Base-by-base conservation (phyloP, 1,284 basidiomycete species). In the Wolfiporia cocos region DNA sequence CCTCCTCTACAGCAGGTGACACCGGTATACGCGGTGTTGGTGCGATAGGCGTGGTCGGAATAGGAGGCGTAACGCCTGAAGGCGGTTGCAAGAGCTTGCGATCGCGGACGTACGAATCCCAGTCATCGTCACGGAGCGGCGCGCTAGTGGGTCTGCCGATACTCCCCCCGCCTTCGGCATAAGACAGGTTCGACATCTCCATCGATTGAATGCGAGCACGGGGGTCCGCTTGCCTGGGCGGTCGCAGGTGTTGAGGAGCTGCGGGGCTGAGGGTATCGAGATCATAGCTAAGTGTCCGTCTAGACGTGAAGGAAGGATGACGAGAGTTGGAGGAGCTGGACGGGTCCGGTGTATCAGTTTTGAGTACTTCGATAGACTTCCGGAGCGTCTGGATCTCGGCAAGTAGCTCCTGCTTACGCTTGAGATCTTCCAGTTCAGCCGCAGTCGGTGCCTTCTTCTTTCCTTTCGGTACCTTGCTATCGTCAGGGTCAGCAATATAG, bases 21-120 rank as follows among this genome's bases (percentile, higher is more conserved):
- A 88, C 71, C 4, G 75, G 67, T 21, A 73, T 61, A 33, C 78
- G 68, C 29, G 69, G 58, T 36, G 63, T 54, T 21, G 71, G 56
- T 28, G 63, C 62, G 24, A 76, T 51, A 29, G 75, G 66, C 11
- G 76, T 76, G 7, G 82, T 78, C 3, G 71, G 64, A 52, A 90
- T 89, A 1, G 86, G 86, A 19, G 77, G 66, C 5, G 82, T 78
- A 34, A 85, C 70, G 7, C 87, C 87, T 22, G 80, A 74, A n/a
- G 87, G 86, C 37, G 87, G 86, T 55, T 87, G 84, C 43, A 90
- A 65, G 9, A 90, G 69, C 58, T 83, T 88, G 46, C 86, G 77
- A 39, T 90, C 86, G 35, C 78, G 80, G 42, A 89, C 73, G 59
- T 90, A 90, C 37, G 73, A 61, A 51, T 90, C 84, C 86, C 86